A percentile compares a stretch with the other conserved stretches of the same genome.
These are phyloP conservation scores for Ceratocystis diversiconidia DNA, from an alignment of 2,329 filamentous ascomycete genomes.

Conservation along the genomic window DNA sequence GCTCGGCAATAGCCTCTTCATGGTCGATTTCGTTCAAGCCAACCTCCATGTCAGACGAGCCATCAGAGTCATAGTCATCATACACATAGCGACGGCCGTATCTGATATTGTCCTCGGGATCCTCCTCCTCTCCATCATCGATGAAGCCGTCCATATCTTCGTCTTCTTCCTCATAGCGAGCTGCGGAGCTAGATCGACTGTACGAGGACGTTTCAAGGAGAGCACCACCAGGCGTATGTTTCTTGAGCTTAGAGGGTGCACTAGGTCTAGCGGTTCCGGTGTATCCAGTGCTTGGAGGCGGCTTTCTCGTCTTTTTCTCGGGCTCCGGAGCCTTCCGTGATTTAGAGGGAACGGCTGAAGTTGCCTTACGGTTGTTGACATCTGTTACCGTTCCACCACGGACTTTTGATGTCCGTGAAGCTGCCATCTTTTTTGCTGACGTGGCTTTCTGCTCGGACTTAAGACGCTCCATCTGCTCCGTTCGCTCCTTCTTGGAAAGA, in stretches of 20 bases:
- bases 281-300: constrained; percentile 51
- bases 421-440: not conserved
- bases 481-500: constrained; percentile 39
- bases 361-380: not conserved
- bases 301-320: constrained; percentile 48
- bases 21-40: constrained; percentile 58
- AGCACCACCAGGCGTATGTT: constrained; percentile 29
- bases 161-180: constrained; percentile 43
- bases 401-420: not conserved
- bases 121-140: constrained; percentile 48
- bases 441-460: constrained; percentile 9
- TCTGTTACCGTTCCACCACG: not conserved
- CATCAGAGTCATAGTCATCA: constrained; percentile 48
- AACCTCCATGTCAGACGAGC: constrained; percentile 65
- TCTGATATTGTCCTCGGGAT: constrained; percentile 27
- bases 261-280: constrained; percentile 49
- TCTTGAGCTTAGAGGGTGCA: constrained; percentile 27
- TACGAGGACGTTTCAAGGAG: constrained; percentile 26
- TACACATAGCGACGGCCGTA: constrained; percentile 12
- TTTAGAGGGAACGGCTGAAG: not conserved
- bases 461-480: constrained; percentile 27
- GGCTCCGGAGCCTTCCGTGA: constrained; percentile 23
- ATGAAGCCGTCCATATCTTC: constrained; percentile 47
- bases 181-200: constrained; percentile 28
- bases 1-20: constrained; percentile 51